Base-by-base conservation (phyloP, 208 protist genomes). In the Tritrichomonas foetus region DNA sequence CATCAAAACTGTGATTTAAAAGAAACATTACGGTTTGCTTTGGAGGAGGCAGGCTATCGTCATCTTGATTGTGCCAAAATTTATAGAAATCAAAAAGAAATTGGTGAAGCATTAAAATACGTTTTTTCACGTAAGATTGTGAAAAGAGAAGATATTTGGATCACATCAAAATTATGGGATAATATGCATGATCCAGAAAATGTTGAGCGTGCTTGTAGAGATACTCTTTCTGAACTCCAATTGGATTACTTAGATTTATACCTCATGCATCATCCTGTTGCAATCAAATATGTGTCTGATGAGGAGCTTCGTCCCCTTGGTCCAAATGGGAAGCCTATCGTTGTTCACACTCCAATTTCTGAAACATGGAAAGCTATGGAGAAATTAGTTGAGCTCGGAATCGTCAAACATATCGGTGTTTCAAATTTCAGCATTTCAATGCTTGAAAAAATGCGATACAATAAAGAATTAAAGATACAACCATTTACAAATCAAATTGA, bases 331-430 rank as follows among this genome's bases (percentile, higher is more conserved):
- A 64, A 64, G 20, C 13, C 20, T 64, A 64, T 94, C 66, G 84
- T 94, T 41, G 66, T 53, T 41, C 20, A 84, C 94, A 44, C 82
- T 27, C 82, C 96, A 11, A 36, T 97, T 27, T 11, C 0, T 1
- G 93, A 96, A 16, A 97, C 96, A 66, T 97, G 95, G 96, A 44
- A 66, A 25, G 95, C 95, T 27, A 96, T 97, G 93, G 96, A 97
- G 74, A 66, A 94, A 66, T 78, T 97, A 3, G 93, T 96, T 5
- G 64, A 95, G 20, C 93, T 94, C 33, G 96, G 95, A 9, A 92
- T 96, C 0, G 78, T 94, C 22, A 30, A 84, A 27, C 44, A 82
- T 25, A 97, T 97, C 61, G 96, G 97, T 75, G 95, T 97, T 53
- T 96, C 78, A 27, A 96, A 96, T 75, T 93, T 16, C 14, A 69